Base-by-base conservation (phyloP, 1,284 basidiomycete species). In the Earliella scabrosa region DNA sequence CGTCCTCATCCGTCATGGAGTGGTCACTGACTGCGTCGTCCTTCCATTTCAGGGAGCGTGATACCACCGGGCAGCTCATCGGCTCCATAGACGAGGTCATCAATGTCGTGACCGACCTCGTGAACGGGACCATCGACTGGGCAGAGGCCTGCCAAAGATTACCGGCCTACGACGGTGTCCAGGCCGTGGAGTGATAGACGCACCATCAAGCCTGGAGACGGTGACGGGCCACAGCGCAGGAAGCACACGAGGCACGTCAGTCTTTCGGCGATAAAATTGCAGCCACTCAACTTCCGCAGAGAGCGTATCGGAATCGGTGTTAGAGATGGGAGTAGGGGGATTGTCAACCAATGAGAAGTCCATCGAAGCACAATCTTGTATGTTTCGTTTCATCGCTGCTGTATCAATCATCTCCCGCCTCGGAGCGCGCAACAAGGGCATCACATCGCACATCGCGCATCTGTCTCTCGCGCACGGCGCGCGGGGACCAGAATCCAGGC, bases 81-180 rank as follows among this genome's bases (percentile, higher is more conserved):
- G 96, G 95, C n/a, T 70, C 82, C 51, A 88, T 97, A 63, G 96
- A 98, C 75, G 87, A 95, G 50, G 97, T 98, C 53, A 88, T 98
- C 66, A 78, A 78, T 46, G 86, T 91, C 48, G 88, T 98, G 60
- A 84, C 82, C 46, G 87, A 89, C 40, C 82, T 96, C 51, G 88
- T 92, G 31, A 77, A 87, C 64, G 92, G 91, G 40, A 79, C 71
- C 16, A 79, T 92, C 52, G 82, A 86, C 61, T 98, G 96, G 96
- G 70, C 79, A 16, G 86, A 86, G 62, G 97, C 95, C 3, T 88
- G 86, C 71, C 70, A 77, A 65, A 77, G 83, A 53, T 76, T 98
- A 67, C 85, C 90, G 31, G 83, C 80, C 20, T 98, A 98, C 75
- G 92, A 92, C 67, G 95, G 95, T 52, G 90, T 93, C 53, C 97